A percentile compares a stretch with the other conserved stretches of the same genome.
Evolutionary conservation across 331 rosid genomes (phyloP).

Genomic region (Quercus lobata): DNA sequence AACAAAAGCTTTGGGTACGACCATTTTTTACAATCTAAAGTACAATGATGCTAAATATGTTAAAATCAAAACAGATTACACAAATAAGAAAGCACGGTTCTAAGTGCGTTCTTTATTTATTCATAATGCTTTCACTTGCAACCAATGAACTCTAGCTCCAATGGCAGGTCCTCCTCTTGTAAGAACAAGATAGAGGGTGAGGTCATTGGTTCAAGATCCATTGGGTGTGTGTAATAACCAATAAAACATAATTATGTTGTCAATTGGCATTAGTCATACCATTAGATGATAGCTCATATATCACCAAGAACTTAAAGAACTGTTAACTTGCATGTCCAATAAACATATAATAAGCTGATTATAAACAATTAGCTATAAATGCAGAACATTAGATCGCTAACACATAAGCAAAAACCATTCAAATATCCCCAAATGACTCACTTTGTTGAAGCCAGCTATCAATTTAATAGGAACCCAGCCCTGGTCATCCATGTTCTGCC

Average conservation of each 20-base stretch:
- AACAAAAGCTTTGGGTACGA: too few species aligned
- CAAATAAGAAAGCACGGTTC: not conserved
- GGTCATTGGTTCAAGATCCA: too few species aligned
- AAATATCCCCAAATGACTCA: slow-evolving; percentile 41
- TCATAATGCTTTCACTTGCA: not conserved
- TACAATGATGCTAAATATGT: too few species aligned
- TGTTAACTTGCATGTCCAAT: not conserved
- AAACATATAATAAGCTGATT: not conserved
- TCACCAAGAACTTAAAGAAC: not conserved
- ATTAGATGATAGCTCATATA: not conserved
- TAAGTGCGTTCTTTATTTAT: not conserved
- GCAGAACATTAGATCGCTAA: slow-evolving; percentile 4
- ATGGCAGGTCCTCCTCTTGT: too few species aligned
- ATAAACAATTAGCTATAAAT: not conserved
- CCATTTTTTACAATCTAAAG: too few species aligned
- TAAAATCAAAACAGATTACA: not conserved
- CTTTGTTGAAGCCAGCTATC: slow-evolving; percentile 74
- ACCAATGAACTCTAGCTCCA: too few species aligned
- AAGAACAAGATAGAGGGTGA: too few species aligned
- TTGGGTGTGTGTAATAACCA: too few species aligned
- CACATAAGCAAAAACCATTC: not conserved
- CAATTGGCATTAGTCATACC: not conserved
- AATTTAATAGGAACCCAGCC: slow-evolving; percentile 79
- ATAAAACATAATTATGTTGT: too few species aligned
- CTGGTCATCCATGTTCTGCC: slow-evolving; percentile 75